Percentiles rank a stretch among this genome's conserved stretches.
Evolutionary conservation across 1,284 basidiomycete genomes (phyloP).

Genomic region (Malassezia sympodialis): DNA sequence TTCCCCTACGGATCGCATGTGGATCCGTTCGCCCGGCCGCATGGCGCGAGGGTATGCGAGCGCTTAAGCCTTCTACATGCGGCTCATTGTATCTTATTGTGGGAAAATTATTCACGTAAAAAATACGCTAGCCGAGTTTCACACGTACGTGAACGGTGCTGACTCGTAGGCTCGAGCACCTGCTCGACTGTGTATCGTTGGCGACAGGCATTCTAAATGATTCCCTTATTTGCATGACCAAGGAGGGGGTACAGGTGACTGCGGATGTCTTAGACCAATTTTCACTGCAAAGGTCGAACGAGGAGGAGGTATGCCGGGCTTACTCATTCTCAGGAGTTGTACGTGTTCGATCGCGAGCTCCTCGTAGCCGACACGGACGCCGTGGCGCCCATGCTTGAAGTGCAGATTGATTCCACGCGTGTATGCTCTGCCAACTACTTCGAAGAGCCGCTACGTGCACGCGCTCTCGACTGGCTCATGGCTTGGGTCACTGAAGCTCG

Average conservation of each 20-base stretch:
- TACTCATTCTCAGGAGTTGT: slow-evolving; percentile 24
- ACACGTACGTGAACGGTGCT: slow-evolving; percentile 11
- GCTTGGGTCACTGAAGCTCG: slow-evolving; percentile 22
- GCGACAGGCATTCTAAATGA: slow-evolving; percentile 41
- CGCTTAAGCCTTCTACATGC: slow-evolving; percentile 20
- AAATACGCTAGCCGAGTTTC: slow-evolving; percentile 34
- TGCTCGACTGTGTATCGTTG: slow-evolving; percentile 40
- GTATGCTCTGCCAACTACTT: background rate
- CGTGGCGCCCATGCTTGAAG: slow-evolving; percentile 30
- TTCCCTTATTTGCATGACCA: slow-evolving; percentile 43
- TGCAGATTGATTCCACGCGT: slow-evolving; percentile 21
- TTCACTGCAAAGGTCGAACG: background rate
- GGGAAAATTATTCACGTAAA: slow-evolving; percentile 36
- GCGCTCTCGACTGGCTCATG: slow-evolving; percentile 27
- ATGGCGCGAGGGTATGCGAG: background rate
- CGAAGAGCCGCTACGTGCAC: background rate
- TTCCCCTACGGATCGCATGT: background rate
- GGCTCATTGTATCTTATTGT: slow-evolving; percentile 37
- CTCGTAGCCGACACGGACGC: slow-evolving; percentile 34
- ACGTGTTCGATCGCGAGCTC: slow-evolving; percentile 44
- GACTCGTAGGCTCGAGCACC: slow-evolving; percentile 27
- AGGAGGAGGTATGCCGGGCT: background rate
- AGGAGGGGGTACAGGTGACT: slow-evolving; percentile 36
- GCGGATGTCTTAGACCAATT: slow-evolving; percentile 31
- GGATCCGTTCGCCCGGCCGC: background rate